A percentile compares a stretch with the other conserved stretches of the same genome.
Conservation (phyloP, 176 grass and related monocot genomes). For the Musa schizocarpa region DNA sequence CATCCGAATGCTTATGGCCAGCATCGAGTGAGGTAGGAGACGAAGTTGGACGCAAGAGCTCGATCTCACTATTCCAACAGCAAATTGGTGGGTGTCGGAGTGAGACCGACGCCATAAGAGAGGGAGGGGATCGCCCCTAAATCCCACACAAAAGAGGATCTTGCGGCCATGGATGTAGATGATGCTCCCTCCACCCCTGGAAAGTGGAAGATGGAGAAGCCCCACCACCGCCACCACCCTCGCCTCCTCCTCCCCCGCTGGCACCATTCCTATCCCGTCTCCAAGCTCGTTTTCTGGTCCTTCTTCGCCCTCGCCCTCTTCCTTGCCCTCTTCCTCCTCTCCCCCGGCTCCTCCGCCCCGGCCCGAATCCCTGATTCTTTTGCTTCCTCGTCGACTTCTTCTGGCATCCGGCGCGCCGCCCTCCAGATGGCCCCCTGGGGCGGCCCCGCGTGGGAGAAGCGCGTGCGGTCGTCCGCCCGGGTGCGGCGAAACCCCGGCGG, state of each 20-base stretch:
- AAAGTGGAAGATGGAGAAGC: constrained; percentile 14
- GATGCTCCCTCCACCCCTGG: constrained; percentile 10
- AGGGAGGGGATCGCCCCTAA: no score
- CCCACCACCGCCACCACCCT: constrained; percentile 4
- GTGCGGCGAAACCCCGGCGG: neutral
- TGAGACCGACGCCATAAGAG: neutral
- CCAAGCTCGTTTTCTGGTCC: neutral
- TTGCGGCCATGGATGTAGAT: constrained; percentile 2
- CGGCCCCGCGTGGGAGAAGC: constrained; percentile 6
- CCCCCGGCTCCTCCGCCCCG: neutral
- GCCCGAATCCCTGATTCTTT: no score
- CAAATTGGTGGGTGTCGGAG: neutral
- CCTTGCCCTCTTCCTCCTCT: neutral
- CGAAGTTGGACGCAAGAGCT: no score
- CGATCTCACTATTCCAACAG: neutral
- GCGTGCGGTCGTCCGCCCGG: neutral
- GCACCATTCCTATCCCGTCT: neutral
- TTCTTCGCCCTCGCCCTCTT: constrained; percentile 1
- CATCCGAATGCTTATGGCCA: no score
- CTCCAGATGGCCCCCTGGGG: constrained; percentile 2
- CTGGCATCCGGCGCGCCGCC: neutral
- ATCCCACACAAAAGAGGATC: neutral
- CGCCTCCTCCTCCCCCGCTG: constrained; percentile 9
- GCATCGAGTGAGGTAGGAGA: no score
- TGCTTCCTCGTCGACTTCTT: neutral